These are phyloP conservation scores for Trichothecium roseum DNA, from an alignment of 2,329 filamentous ascomycete species.

Conservation along the genomic window DNA sequence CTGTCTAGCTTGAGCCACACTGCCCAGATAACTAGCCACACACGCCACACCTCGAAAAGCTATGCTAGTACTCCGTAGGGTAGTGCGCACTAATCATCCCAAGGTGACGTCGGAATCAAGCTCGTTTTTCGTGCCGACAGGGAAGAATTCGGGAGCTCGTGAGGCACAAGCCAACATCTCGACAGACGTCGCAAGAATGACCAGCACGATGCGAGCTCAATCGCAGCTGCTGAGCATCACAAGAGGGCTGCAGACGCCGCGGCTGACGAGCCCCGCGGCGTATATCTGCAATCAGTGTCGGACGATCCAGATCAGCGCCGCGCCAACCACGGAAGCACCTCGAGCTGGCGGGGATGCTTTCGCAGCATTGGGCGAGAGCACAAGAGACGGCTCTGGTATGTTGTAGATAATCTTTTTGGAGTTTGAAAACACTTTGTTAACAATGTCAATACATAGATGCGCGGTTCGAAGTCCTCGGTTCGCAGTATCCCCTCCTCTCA, in stretches of 20 bases:
- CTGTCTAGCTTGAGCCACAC: too few relatives aligned
- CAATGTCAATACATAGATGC: constrained; percentile 56
- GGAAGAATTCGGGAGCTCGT: too few relatives aligned
- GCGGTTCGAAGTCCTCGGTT: constrained; percentile 84
- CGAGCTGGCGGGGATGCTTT: constrained; percentile 43
- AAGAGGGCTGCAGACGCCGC: constrained; percentile 13
- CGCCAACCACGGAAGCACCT: constrained; percentile 46
- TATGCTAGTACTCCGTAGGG: too few relatives aligned
- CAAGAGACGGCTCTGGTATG: constrained; percentile 41
- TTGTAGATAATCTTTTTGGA: not conserved
- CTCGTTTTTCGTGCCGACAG: too few relatives aligned
- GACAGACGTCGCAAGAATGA: constrained; percentile 1
- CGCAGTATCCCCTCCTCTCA: constrained; percentile 87
- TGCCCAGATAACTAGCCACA: too few relatives aligned
- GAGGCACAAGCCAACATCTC: too few relatives aligned
- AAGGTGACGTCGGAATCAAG: too few relatives aligned
- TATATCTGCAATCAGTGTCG: constrained; percentile 47
- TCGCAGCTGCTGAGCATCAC: constrained; percentile 26
- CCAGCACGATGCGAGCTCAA: constrained; percentile 31
- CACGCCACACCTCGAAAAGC: too few relatives aligned
- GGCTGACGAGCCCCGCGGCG: constrained; percentile 11
- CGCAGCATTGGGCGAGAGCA: constrained; percentile 32
- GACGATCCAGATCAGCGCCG: constrained; percentile 51
- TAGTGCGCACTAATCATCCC: too few relatives aligned
- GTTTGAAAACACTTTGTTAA: constrained; percentile 7